Conservation (phyloP, 352 stramenopile genomes). For the Globisporangium okanoganense region DNA sequence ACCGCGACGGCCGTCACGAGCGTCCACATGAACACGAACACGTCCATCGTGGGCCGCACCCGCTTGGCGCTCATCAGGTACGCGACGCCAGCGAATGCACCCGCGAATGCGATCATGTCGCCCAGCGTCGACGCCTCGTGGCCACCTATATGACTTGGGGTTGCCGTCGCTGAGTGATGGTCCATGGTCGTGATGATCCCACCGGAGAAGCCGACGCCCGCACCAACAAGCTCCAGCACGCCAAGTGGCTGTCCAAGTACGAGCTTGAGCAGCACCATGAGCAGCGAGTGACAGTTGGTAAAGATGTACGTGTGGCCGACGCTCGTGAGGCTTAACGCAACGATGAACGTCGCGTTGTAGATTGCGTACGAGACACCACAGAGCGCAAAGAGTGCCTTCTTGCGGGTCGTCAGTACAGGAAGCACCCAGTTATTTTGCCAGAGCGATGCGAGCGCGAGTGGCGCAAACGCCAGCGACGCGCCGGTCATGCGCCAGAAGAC, state of each 20-base stretch:
- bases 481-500: slow-evolving; percentile 55
- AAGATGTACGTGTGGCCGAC: slow-evolving; percentile 62
- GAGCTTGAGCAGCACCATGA: slow-evolving; percentile 48
- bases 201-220: slow-evolving; percentile 33
- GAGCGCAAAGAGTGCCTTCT: slow-evolving; percentile 19
- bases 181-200: slow-evolving; percentile 40
- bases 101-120: slow-evolving; percentile 52
- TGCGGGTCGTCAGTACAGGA: slow-evolving; percentile 15
- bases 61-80: slow-evolving; percentile 48
- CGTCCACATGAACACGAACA: slow-evolving; percentile 40
- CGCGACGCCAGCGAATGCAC: slow-evolving; percentile 39
- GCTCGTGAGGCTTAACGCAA: slow-evolving; percentile 43
- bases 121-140: slow-evolving; percentile 16
- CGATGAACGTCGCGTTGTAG: slow-evolving; percentile 52
- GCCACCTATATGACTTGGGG: background rate
- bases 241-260: slow-evolving; percentile 30
- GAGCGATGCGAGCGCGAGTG: slow-evolving; percentile 25
- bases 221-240: slow-evolving; percentile 34
- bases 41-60: slow-evolving; percentile 29
- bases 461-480: slow-evolving; percentile 31
- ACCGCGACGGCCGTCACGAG: slow-evolving; percentile 31
- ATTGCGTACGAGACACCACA: slow-evolving; percentile 32
- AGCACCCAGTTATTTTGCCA: slow-evolving; percentile 18
- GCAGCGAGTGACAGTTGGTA: slow-evolving; percentile 48
- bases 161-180: slow-evolving; percentile 7